phyloP scores from a whole-genome alignment of 176 grass and related monocot species.

The Areca catechu region DNA sequence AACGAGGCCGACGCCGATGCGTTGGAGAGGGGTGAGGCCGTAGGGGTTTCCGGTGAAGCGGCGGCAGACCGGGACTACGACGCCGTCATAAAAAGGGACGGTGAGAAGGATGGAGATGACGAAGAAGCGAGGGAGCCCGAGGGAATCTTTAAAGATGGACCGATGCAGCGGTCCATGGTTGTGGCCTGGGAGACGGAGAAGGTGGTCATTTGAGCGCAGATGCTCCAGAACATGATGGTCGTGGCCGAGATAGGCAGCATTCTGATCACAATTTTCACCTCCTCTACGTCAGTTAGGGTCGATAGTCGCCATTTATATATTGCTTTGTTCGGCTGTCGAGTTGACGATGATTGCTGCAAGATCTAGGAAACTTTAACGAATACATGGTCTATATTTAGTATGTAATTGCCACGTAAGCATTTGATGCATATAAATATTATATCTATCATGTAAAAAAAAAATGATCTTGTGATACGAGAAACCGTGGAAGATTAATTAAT shows the following conservation, averaged over 20 bases:
- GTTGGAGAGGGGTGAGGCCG: conserved; percentile 78
- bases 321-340: conserved; percentile 18
- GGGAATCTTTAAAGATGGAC: conserved; percentile 55
- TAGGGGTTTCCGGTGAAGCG: conserved; percentile 51
- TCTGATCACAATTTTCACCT: conserved; percentile 63
- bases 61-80: conserved; percentile 44
- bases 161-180: conserved; percentile 77
- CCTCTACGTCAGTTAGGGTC: conserved; percentile 82
- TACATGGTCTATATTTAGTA: too few relatives aligned
- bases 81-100: conserved; percentile 66
- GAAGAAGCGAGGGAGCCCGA: conserved; percentile 87
- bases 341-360: conserved; percentile 61
- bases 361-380: conserved; percentile 57
- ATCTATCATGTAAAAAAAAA: too few relatives aligned
- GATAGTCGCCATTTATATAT: conserved; percentile 66
- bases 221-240: conserved; percentile 94
- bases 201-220: conserved; percentile 97
- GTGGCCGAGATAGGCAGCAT: conserved; percentile 95
- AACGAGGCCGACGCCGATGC: conserved; percentile 60
- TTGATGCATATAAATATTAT: too few relatives aligned
- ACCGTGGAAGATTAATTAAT: too few relatives aligned
- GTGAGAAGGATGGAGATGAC: conserved; percentile 85
- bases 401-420: too few relatives aligned
- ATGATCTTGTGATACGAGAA: too few relatives aligned
- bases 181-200: conserved; percentile 89